Evolutionary conservation across 371 early-diverging fungal genomes (phyloP).

Genomic region (Conidiobolus incongruus): DNA sequence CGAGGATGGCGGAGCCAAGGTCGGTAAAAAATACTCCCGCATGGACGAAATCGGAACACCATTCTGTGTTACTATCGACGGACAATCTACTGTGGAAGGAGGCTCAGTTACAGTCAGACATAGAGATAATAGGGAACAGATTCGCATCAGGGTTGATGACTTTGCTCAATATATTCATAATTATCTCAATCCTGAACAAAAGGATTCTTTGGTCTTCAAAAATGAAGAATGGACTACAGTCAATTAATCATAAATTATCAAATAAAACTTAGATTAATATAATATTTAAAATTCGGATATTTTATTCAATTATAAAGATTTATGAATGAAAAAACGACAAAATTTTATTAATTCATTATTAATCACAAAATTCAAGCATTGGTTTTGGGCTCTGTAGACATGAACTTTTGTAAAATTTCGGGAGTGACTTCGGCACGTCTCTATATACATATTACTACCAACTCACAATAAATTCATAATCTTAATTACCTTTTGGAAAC

Average conservation of each 20-base stretch:
- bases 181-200: too few relatives aligned
- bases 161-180: too few relatives aligned
- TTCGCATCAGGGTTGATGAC: slow-evolving; percentile 20
- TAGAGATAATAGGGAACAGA: slow-evolving; percentile 30
- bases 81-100: slow-evolving; percentile 22
- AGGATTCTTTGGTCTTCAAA: too few relatives aligned
- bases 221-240: too few relatives aligned
- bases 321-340: too few relatives aligned
- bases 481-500: slow-evolving; percentile 49
- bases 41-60: slow-evolving; percentile 51
- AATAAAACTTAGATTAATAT: too few relatives aligned
- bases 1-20: slow-evolving; percentile 26
- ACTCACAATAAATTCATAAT: background rate
- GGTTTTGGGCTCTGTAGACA: too few relatives aligned
- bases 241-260: too few relatives aligned
- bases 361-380: too few relatives aligned
- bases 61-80: slow-evolving; percentile 44
- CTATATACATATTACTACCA: slow-evolving; percentile 8
- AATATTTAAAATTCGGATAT: too few relatives aligned
- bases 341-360: too few relatives aligned
- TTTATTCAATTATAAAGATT: too few relatives aligned
- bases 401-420: slow-evolving; percentile 32
- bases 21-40: slow-evolving; percentile 44
- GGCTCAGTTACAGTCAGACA: slow-evolving; percentile 32
- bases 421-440: slow-evolving; percentile 39